A percentile compares a stretch with the other conserved stretches of the same genome.
These are phyloP conservation scores for Aegilops tauschii DNA, from an alignment of 176 grass and related monocot species.

Conservation along the genomic window DNA sequence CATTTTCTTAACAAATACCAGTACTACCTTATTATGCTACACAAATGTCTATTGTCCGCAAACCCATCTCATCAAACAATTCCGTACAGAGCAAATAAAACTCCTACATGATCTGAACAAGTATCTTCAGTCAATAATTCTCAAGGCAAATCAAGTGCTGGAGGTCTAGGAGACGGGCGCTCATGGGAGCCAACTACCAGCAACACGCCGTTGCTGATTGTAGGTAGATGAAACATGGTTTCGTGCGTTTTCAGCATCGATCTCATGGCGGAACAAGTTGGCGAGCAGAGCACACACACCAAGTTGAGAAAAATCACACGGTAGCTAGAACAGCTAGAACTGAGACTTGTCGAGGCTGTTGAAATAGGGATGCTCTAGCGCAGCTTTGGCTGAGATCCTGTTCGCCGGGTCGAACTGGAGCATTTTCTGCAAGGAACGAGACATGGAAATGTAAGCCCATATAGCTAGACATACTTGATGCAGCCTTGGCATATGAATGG, in stretches of 20 bases:
- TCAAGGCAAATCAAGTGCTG: not conserved
- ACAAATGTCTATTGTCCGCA: too few species aligned
- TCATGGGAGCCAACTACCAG: not conserved
- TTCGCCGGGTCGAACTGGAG: constrained; percentile 62
- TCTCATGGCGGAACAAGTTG: not conserved
- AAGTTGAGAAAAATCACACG: not conserved
- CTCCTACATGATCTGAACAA: not conserved
- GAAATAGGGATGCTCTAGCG: constrained; percentile 92
- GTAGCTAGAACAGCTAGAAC: constrained; percentile 59
- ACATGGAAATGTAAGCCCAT: not conserved
- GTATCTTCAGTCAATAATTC: not conserved
- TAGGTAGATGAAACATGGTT: not conserved
- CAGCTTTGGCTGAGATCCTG: constrained; percentile 80
- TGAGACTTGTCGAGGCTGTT: constrained; percentile 84
- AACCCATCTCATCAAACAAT: too few species aligned
- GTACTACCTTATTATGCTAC: too few species aligned
- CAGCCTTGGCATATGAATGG: not conserved
- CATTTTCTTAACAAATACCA: too few species aligned
- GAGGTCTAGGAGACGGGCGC: not conserved
- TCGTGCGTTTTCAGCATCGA: not conserved
- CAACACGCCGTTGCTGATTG: constrained; percentile 1
- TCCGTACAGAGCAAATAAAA: not conserved
- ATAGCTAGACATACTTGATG: not conserved
- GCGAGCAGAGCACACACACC: not conserved
- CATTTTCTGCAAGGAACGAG: constrained; percentile 65